Base-by-base conservation (phyloP, 2,329 filamentous ascomycete species). In the Penicillium sp. region DNA sequence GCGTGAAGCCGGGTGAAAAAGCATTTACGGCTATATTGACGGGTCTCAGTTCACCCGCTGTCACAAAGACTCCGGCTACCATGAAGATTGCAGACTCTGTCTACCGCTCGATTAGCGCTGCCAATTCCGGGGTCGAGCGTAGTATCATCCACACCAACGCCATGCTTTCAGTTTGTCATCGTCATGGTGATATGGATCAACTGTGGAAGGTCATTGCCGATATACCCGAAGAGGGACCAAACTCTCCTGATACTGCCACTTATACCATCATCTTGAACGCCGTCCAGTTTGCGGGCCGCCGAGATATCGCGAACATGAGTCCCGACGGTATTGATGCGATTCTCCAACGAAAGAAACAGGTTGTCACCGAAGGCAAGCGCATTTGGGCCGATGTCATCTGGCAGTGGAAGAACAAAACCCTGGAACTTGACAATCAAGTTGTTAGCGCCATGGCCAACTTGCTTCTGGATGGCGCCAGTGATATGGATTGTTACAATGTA, bases 71-170 rank as follows among this genome's bases (percentile, higher is more conserved):
- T n/a, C 10, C 49, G 50, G 70, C 77, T 0, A 74, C 79, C 41
- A 78, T 93, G 5, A 68, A 76, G 47, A 84, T 87, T 57, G 89
- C 89, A 0, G 70, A 91, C 38, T 80, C 81, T 50, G 76, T 95
- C 43, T 97, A 95, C 73, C 80, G 88, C 58, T 82, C 82, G 46
- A 87, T 97, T 72, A 77, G 79, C 33, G 77, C 77, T 4, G 77
- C 81, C 30, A 82, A 80, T 42, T 80, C 80, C 1, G 75, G 77
- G 7, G 75, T 95, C 42, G 78, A 83, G 56, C 86, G 88, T 13
- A 88, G 84, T 58, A 86, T 85, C 30, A 87, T 89, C 49, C 93
- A 97, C 64, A 83, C 88, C 55, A 99, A 99, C 66, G 88, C 91
- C 9, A 82, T 90, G n/a, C 75, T 99, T 37, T 83, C 84, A 50